Conservation (phyloP, 345 rosid species). For the Moringa oleifera region DNA sequence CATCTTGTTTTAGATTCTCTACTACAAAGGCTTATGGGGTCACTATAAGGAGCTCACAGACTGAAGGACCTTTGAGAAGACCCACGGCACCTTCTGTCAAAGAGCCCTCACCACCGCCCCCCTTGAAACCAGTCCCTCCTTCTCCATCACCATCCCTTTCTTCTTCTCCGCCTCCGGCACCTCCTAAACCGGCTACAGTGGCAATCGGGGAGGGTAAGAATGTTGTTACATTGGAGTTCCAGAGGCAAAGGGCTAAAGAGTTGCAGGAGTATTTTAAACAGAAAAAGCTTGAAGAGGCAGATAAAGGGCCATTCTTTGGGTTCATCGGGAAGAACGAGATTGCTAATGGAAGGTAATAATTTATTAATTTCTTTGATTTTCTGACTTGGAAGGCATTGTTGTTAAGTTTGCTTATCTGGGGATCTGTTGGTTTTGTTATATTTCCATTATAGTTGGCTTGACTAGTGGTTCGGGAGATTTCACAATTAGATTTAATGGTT, state of each 20-base stretch:
- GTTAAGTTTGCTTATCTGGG: too few species aligned
- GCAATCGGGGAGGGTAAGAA: conserved; percentile 29
- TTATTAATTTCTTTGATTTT: neutral
- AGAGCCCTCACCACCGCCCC: conserved; percentile 40
- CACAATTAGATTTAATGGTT: too few species aligned
- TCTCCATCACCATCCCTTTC: conserved; percentile 31
- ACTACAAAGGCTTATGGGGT: conserved; percentile 33
- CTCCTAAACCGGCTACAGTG: conserved; percentile 24
- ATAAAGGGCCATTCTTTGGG: conserved; percentile 91
- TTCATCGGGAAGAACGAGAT: conserved; percentile 84
- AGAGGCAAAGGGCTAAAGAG: conserved; percentile 87
- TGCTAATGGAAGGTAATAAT: conserved; percentile 74
- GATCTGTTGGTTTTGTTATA: too few species aligned
- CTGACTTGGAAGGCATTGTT: too few species aligned
- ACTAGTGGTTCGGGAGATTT: too few species aligned
- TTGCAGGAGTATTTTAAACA: conserved; percentile 81
- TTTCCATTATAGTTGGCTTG: too few species aligned
- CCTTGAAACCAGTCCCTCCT: conserved; percentile 37
- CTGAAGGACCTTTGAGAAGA: conserved; percentile 87
- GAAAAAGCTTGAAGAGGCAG: conserved; percentile 82
- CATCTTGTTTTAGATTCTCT: conserved; percentile 43
- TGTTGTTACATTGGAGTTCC: conserved; percentile 68
- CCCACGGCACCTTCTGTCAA: conserved; percentile 66
- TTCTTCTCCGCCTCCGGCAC: conserved; percentile 18
- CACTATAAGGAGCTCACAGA: conserved; percentile 63